Conservation (phyloP, 306 rosid species). For the Citrullus mucosospermus region DNA sequence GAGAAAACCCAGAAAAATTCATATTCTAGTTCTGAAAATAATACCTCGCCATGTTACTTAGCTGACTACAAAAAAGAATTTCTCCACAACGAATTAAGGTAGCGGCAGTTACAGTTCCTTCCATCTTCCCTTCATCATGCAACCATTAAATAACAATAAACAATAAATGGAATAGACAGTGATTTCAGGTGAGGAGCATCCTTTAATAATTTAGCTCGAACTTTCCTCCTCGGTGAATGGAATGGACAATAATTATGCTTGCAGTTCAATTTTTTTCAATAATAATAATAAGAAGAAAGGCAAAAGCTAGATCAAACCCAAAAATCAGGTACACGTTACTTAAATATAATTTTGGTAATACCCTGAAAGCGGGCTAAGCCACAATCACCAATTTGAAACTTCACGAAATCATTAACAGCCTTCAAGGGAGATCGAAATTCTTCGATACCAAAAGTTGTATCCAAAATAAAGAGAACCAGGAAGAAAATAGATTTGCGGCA, state of each 20-base stretch:
- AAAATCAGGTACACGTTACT: neutral
- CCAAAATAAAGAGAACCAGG: neutral
- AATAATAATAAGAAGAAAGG: neutral
- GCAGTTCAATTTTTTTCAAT: neutral
- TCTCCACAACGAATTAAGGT: neutral
- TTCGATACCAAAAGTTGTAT: neutral
- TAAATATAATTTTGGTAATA: too few relatives aligned
- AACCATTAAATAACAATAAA: neutral
- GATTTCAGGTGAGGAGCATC: neutral
- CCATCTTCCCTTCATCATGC: neutral
- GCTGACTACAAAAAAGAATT: neutral
- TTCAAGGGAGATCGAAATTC: neutral
- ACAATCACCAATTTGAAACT: neutral
- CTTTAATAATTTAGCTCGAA: neutral
- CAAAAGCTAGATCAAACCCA: neutral
- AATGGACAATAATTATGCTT: neutral
- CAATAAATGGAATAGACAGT: neutral
- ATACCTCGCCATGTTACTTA: neutral
- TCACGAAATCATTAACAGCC: neutral
- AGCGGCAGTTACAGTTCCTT: neutral
- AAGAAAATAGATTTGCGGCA: neutral
- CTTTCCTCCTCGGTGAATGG: neutral
- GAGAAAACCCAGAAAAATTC: neutral
- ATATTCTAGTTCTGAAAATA: neutral
- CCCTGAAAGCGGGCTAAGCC: neutral